Evolutionary conservation across 1,284 basidiomycete species (phyloP), one percentile per base, ranked within the genome.

Genomic region (Naganishia sp.): DNA sequence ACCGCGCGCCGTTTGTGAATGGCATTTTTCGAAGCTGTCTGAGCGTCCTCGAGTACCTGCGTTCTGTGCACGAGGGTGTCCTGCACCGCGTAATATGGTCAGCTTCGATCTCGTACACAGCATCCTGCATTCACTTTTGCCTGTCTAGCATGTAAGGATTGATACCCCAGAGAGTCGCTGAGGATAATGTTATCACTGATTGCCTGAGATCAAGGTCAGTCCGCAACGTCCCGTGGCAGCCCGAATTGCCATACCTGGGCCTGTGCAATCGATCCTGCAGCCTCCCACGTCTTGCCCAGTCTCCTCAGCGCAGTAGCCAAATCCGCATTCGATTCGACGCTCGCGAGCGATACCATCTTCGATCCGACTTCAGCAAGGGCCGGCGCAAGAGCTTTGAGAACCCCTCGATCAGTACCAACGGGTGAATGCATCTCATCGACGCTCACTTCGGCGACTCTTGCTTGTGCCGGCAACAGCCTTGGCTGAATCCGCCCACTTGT

Each of bases 181-280:
- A 97, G 79, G 46, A 95, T 88, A 48, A 97, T 90, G 72, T 90
- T 92, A 83, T 95, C 94, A 71, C 89, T 92, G 68, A 92, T 89
- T 36, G 90, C 86, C 81, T 82, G 64, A 11, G 18, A 55, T 63
- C 63, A 44, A 48, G 23, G 42, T 59, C 57, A 64, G 48, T 50
- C 36, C 52, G 6, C 46, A 44, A 44, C 11, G 15, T 7, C n/a
- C 33, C 7, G 28, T 63, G 53, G 45, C 13, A n/a, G 63, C 78
- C 66, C 42, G 36, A 39, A 39, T 13, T 13, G 36, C 4, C 36
- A 9, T 39, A 80, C 79, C 75, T 92, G 89, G 16, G 90, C 88
- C 72, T 92, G 88, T 69, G 91, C 88, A 69, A 94, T 84, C 73
- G 91, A 90, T 0, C 90, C 86, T 13, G 92, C 79, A 76, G 86